Percentiles rank a stretch among this genome's conserved stretches.
Conservation (phyloP, 805 yeast species). For the Saccharomycopsis vini region DNA sequence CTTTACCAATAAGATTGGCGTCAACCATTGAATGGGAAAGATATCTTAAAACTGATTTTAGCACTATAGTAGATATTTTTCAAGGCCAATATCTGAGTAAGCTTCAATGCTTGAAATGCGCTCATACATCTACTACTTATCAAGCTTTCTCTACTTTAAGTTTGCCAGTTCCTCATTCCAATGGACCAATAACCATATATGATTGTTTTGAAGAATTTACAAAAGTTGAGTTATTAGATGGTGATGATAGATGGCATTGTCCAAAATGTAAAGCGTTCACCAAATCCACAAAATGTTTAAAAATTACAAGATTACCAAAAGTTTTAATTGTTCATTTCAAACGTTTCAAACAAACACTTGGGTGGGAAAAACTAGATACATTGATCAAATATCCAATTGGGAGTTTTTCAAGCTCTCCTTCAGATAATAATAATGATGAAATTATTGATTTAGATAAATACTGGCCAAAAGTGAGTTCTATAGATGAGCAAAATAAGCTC, state of each 20-base stretch:
- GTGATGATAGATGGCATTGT: slow-evolving; percentile 79
- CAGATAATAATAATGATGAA: slow-evolving; percentile 1
- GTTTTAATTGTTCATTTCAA: slow-evolving; percentile 78
- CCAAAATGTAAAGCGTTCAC: slow-evolving; percentile 60
- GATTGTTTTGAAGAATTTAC: slow-evolving; percentile 75
- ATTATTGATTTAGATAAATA: slow-evolving; percentile 48
- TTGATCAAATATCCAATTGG: slow-evolving; percentile 60
- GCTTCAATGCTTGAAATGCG: slow-evolving; percentile 64
- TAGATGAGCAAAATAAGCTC: slow-evolving; percentile 35
- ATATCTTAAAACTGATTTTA: slow-evolving; percentile 67
- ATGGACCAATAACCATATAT: slow-evolving; percentile 30
- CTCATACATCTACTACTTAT: slow-evolving; percentile 73
- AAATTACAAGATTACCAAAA: slow-evolving; percentile 70
- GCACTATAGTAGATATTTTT: slow-evolving; percentile 70
- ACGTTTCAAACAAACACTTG: slow-evolving; percentile 50
- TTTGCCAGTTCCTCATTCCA: slow-evolving; percentile 59
- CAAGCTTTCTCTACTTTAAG: slow-evolving; percentile 74
- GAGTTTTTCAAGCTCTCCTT: slow-evolving; percentile 25
- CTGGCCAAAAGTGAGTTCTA: slow-evolving; percentile 49
- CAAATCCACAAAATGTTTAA: slow-evolving; percentile 57
- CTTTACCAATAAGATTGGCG: slow-evolving; percentile 66
- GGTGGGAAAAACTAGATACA: slow-evolving; percentile 51
- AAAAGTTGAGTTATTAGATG: slow-evolving; percentile 62
- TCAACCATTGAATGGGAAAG: slow-evolving; percentile 90
- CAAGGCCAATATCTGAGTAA: slow-evolving; percentile 87